A percentile compares a stretch with the other conserved stretches of the same genome.
Evolutionary conservation across 2,329 filamentous ascomycete genomes (phyloP).

Genomic region (Leptosphaerulina australis): DNA sequence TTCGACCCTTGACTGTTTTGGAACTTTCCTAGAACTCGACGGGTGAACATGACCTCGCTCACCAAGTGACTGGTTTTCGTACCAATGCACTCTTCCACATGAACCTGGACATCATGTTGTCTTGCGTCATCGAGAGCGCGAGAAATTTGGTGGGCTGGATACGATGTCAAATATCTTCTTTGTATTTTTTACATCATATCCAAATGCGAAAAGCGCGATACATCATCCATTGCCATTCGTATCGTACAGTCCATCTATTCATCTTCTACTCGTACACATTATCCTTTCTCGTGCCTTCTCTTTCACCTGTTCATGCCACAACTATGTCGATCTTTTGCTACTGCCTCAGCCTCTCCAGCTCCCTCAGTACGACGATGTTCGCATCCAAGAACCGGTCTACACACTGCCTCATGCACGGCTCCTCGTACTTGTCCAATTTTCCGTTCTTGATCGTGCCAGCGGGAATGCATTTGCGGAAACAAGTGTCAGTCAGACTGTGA

Average conservation of each 20-base stretch:
- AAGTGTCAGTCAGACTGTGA: constrained; percentile 73
- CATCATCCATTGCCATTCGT: not conserved
- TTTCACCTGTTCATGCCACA: not conserved
- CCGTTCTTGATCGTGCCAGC: constrained; percentile 71
- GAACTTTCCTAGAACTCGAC: no score
- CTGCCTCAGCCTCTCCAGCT: constrained; percentile 69
- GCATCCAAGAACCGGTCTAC: constrained; percentile 93
- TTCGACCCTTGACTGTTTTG: no score
- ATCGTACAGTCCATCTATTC: constrained; percentile 2
- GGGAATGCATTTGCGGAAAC: constrained; percentile 94
- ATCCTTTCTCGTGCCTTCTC: not conserved
- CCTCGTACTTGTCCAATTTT: constrained; percentile 77
- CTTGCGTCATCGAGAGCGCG: no score
- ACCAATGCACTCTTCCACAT: no score
- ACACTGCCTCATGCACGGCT: constrained; percentile 87
- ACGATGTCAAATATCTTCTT: no score
- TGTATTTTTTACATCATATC: not conserved
- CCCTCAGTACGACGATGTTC: constrained; percentile 81
- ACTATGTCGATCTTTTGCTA: constrained; percentile 3
- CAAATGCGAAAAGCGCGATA: not conserved
- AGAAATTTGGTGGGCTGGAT: no score
- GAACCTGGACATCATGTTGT: no score
- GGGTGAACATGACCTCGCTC: no score
- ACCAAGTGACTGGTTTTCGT: no score
- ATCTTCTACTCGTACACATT: not conserved